phyloP scores from a whole-genome alignment of 139 green algal genomes.

The Picochlorum sp. region DNA sequence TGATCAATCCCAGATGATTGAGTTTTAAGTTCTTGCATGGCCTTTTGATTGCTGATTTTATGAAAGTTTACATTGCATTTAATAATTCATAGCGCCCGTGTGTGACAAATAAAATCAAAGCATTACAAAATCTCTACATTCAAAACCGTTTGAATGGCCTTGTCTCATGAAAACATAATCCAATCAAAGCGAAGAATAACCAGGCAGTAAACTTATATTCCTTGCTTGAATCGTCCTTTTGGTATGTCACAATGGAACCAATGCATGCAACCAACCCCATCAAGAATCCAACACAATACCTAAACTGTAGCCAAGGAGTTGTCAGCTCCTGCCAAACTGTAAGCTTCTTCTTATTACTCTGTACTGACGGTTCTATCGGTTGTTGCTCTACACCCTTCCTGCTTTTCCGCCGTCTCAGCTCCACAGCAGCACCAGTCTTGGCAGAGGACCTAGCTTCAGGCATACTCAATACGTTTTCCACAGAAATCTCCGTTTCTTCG shows the following conservation, averaged over 20 bases:
- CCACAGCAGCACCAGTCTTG: no score
- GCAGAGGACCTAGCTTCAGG: no score
- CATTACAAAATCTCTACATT: no score
- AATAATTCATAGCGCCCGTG: no score
- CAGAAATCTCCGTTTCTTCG: no score
- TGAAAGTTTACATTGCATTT: no score
- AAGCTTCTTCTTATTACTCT: neutral
- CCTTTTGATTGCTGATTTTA: no score
- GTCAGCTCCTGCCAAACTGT: neutral
- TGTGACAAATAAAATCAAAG: no score
- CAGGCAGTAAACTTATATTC: neutral
- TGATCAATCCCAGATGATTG: conserved; percentile 41
- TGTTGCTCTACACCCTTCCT: no score
- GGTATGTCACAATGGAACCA: conserved; percentile 6
- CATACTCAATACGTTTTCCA: no score
- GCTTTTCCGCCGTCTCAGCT: no score
- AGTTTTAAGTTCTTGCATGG: conserved; percentile 34
- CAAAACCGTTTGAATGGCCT: conserved; percentile 1
- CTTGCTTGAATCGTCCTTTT: conserved; percentile 10
- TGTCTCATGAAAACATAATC: neutral
- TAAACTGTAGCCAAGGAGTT: neutral
- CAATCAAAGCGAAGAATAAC: neutral
- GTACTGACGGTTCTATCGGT: no score
- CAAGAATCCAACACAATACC: conserved; percentile 20
- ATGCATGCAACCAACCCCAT: conserved; percentile 7